Percentiles rank a stretch among this genome's conserved stretches.
Evolutionary conservation across 129 eudicot genomes (phyloP).

Genomic region (Cynara cardunculus): DNA sequence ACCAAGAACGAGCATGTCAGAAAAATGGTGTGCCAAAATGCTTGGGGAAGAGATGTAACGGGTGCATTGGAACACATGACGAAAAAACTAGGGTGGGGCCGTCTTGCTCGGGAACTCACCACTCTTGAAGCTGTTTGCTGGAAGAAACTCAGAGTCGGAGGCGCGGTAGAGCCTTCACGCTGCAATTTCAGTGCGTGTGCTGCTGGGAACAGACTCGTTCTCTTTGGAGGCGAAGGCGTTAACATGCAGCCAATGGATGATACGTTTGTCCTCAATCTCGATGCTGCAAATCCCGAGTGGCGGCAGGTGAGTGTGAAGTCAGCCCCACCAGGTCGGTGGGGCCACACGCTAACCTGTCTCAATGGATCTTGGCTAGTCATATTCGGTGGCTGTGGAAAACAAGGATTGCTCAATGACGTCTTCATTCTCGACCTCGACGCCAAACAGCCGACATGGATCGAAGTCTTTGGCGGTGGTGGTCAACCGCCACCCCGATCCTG

Average conservation of each 20-base stretch:
- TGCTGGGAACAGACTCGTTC: slow-evolving; percentile 79
- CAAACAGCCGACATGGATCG: slow-evolving; percentile 87
- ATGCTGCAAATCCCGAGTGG: slow-evolving; percentile 74
- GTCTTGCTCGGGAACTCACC: slow-evolving; percentile 80
- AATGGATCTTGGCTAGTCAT: slow-evolving; percentile 87
- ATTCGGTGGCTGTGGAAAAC: slow-evolving; percentile 85
- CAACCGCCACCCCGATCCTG: slow-evolving; percentile 82
- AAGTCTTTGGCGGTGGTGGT: slow-evolving; percentile 62
- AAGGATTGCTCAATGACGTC: slow-evolving; percentile 85
- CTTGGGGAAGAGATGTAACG: slow-evolving; percentile 93
- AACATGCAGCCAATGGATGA: slow-evolving; percentile 99
- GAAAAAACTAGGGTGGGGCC: slow-evolving; percentile 81
- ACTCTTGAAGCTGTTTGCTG: slow-evolving; percentile 91
- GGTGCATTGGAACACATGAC: slow-evolving; percentile 79
- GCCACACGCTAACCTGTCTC: slow-evolving; percentile 82
- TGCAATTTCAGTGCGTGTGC: slow-evolving; percentile 96
- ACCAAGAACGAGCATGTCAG: slow-evolving; percentile 85
- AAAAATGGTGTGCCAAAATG: slow-evolving; percentile 92
- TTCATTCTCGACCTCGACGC: slow-evolving; percentile 86
- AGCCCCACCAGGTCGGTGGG: slow-evolving; percentile 95
- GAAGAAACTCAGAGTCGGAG: slow-evolving; percentile 81
- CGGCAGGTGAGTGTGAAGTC: slow-evolving; percentile 68
- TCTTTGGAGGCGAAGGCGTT: slow-evolving; percentile 93
- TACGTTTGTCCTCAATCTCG: slow-evolving; percentile 85
- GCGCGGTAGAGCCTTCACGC: slow-evolving; percentile 85